Percentiles rank a stretch among this genome's conserved stretches.
Conservation (phyloP, 345 rosid genomes). For the Adansonia digitata region DNA sequence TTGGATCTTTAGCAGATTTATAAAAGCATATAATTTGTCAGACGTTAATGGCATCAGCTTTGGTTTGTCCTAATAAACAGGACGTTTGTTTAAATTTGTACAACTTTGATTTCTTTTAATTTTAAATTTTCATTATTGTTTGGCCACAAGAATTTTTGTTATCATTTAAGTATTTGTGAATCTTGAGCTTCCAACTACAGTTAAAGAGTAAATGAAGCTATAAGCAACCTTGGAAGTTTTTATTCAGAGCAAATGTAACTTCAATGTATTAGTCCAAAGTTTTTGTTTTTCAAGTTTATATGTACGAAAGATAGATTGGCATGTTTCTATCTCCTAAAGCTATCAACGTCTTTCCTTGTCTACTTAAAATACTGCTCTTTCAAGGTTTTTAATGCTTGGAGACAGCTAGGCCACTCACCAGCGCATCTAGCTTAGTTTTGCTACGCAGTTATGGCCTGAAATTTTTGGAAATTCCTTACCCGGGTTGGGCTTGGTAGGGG, state of each 20-base stretch:
- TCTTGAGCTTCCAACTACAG: neutral
- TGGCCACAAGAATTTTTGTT: neutral
- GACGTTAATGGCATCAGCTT: neutral
- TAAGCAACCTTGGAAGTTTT: neutral
- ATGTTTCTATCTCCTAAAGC: too few relatives aligned
- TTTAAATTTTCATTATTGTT: neutral
- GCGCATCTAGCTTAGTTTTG: too few relatives aligned
- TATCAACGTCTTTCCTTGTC: too few relatives aligned
- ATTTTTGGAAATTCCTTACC: too few relatives aligned
- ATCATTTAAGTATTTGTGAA: neutral
- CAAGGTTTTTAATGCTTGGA: neutral
- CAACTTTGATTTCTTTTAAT: neutral
- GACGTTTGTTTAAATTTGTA: neutral
- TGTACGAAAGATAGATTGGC: neutral
- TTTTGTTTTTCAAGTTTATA: too few relatives aligned
- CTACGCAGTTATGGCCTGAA: too few relatives aligned
- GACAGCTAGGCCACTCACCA: neutral
- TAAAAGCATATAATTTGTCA: neutral
- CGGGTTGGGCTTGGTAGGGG: too few relatives aligned
- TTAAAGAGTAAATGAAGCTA: neutral
- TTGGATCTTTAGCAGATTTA: slow-evolving; percentile 2
- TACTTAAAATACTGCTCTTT: too few relatives aligned
- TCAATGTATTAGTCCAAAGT: too few relatives aligned
- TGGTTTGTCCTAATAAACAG: neutral
- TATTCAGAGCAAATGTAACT: neutral